Evolutionary conservation across 2,329 filamentous ascomycete species (phyloP).

Genomic region (Fusarium sp.): DNA sequence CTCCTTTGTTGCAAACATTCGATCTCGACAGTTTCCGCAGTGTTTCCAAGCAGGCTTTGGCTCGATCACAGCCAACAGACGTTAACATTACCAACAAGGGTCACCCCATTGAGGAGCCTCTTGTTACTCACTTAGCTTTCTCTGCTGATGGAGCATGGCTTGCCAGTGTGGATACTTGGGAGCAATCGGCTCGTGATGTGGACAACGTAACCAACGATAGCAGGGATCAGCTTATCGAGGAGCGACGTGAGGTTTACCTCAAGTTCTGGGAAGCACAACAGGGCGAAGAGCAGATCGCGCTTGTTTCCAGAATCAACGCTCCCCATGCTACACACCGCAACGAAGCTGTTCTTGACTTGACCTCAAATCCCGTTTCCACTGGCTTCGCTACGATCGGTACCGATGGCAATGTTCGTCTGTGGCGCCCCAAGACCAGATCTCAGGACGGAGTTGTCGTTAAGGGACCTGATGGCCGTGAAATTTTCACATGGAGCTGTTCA

Average conservation of each 20-base stretch:
- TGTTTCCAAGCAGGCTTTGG: constrained; percentile 86
- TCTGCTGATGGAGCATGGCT: constrained; percentile 89
- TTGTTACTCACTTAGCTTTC: constrained; percentile 78
- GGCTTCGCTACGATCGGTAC: constrained; percentile 88
- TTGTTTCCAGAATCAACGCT: constrained; percentile 84
- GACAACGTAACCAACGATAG: constrained; percentile 55
- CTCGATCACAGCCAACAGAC: constrained; percentile 87
- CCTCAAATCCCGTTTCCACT: constrained; percentile 72
- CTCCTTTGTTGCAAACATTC: constrained; percentile 80
- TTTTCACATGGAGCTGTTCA: constrained; percentile 80
- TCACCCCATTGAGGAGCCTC: constrained; percentile 78
- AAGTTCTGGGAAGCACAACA: constrained; percentile 87
- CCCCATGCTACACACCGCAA: constrained; percentile 74
- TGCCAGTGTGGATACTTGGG: constrained; percentile 92
- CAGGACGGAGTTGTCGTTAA: constrained; percentile 74
- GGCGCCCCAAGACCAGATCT: constrained; percentile 78
- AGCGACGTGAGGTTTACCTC: constrained; percentile 78
- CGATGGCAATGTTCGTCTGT: constrained; percentile 81
- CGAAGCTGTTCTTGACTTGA: constrained; percentile 76
- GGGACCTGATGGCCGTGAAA: constrained; percentile 65
- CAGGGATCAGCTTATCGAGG: constrained; percentile 59
- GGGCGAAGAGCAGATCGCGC: constrained; percentile 70
- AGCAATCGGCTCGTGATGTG: constrained; percentile 76
- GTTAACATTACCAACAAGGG: constrained; percentile 79
- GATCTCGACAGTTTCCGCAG: constrained; percentile 84